Evolutionary conservation across 495 filamentous ascomycete species (phyloP).

Genomic region (Neurospora sp.): DNA sequence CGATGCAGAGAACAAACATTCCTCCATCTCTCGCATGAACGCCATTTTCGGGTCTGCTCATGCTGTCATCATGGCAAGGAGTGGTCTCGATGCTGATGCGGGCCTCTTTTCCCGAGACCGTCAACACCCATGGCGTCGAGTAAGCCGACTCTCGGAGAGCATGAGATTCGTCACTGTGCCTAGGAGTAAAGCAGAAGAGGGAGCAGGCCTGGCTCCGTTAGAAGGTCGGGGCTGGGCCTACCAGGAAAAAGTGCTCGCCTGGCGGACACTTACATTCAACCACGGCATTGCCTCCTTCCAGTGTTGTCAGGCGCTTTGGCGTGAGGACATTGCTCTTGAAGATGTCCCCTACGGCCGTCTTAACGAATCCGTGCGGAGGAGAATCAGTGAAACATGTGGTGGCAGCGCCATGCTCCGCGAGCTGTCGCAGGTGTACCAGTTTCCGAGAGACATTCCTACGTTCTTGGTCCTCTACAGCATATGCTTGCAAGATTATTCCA

Average conservation of each 20-base stretch:
- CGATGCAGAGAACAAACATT: background rate
- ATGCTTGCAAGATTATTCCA: background rate
- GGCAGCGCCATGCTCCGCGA: background rate
- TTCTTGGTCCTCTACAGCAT: background rate
- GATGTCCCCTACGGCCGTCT: background rate
- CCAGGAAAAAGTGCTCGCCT: background rate
- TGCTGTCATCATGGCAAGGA: background rate
- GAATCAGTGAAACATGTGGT: background rate
- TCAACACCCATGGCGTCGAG: background rate
- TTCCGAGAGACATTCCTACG: background rate
- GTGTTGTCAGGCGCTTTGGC: background rate
- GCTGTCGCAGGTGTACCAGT: background rate
- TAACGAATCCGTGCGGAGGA: background rate
- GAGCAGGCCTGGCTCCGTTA: background rate
- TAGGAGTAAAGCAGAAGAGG: background rate
- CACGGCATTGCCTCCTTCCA: background rate
- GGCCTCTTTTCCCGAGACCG: background rate
- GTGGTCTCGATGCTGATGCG: background rate
- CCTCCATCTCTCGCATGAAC: background rate
- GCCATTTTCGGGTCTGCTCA: background rate
- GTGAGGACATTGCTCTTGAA: background rate
- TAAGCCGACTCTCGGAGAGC: background rate
- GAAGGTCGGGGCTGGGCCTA: background rate
- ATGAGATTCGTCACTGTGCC: background rate
- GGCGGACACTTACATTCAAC: background rate